These are phyloP conservation scores for Sugiyamaella xylanicola DNA, from an alignment of 1,139 yeast species.

Conservation along the genomic window DNA sequence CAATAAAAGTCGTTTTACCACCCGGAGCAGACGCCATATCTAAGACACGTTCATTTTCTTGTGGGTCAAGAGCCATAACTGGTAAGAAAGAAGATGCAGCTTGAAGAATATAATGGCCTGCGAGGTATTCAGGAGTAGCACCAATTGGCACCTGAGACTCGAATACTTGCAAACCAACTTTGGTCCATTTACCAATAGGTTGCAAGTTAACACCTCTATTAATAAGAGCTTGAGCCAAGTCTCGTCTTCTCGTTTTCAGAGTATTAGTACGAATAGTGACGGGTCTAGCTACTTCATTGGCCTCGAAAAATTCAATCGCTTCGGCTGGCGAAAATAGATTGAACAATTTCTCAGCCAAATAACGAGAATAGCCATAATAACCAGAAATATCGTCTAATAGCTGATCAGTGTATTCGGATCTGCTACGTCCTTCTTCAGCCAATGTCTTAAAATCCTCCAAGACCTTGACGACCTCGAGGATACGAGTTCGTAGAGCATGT, in stretches of 20 bases:
- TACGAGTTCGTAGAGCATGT: conserved; percentile 83
- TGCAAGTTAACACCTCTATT: conserved; percentile 97
- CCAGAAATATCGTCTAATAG: conserved; percentile 82
- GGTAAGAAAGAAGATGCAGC: conserved; percentile 98
- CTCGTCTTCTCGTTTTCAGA: conserved; percentile 90
- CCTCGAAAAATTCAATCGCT: conserved; percentile 97
- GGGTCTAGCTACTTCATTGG: conserved; percentile 96
- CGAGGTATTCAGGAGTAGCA: conserved; percentile 97
- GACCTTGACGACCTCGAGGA: conserved; percentile 95
- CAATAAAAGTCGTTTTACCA: conserved; percentile 95
- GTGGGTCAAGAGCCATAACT: conserved; percentile 96
- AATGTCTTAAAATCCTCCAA: conserved; percentile 84
- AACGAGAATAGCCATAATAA: conserved; percentile 96
- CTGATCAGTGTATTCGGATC: conserved; percentile 78
- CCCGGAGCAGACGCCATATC: conserved; percentile 99
- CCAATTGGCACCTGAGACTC: conserved; percentile 99
- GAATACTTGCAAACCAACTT: conserved; percentile 94
- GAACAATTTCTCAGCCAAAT: conserved; percentile 90
- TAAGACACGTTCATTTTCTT: conserved; percentile 88
- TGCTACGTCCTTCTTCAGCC: conserved; percentile 83
- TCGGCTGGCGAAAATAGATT: conserved; percentile 90
- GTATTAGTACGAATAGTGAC: conserved; percentile 96
- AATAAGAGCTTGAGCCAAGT: conserved; percentile 90
- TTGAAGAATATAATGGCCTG: conserved; percentile 96
- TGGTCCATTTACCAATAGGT: conserved; percentile 97